Base-by-base conservation (phyloP, 2,329 filamentous ascomycete species). In the Paecilomyces dactylethromorphus region DNA sequence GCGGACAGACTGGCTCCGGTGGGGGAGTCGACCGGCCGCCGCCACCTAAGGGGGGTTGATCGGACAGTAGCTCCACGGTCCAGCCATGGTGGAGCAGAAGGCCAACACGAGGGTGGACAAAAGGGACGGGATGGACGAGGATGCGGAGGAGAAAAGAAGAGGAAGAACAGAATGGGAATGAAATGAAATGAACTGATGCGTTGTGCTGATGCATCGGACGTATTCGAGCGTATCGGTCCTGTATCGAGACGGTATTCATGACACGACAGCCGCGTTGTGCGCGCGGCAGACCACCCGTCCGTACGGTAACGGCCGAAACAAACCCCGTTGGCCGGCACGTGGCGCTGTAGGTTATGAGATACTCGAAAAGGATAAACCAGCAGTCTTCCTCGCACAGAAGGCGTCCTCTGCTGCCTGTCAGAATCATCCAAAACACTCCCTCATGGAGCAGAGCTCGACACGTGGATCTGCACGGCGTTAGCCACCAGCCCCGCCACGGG, bases 1-100 rank as follows among this genome's bases (percentile, higher is more conserved):
- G 64, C 65, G 64, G 63, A 63, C 24, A n/a, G 29, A 22, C 50
- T 53, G 53, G 18, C 53, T 29, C 12, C 15, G 26, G 32, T 32
- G 53, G 26, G 53, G 53, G 22, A 29, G 22, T 6, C 18, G 21
- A 13, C 53, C 22, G 24, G 53, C 29, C 26, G 31, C 52, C 13
- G 53, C 53, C 53, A 54, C 53, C 21, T 32, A 54, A 21, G 39
- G 39, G 39, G 35, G 53, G 32, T 33, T 35, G 31, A 54, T 54
- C 53, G 29, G 26, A 29, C 4, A 29, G 26, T 45, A 54, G 53
- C 29, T 54, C 53, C 53, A 54, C 53, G 53, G 29, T 26, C 12
- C n/a, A 24, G 31, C 8, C 29, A 32, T 31, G 52, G 15, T 18
- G 21, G 50, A 52, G 50, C n/a, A 26, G 5, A 26, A 29, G 26